Percentiles rank a stretch among this genome's conserved stretches.
These are phyloP conservation scores for Lactifluus hygrophoroides DNA, from an alignment of 768 basidiomycete species.

Conservation along the genomic window DNA sequence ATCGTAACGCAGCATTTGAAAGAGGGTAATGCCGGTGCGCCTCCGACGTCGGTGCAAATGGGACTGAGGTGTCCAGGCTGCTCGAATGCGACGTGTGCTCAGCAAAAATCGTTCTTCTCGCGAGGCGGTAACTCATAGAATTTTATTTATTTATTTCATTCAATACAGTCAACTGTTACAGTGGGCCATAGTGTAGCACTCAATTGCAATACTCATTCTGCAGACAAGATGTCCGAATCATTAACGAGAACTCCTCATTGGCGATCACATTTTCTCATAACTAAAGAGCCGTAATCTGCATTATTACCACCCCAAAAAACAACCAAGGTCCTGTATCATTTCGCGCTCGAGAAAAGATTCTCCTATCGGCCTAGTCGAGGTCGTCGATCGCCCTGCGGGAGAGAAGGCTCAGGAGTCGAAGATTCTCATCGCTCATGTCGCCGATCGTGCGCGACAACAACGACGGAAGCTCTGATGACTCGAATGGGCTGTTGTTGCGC, in stretches of 20 bases:
- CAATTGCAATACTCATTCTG: not conserved
- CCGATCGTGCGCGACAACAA: not conserved
- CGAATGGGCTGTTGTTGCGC: not conserved
- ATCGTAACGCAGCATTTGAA: constrained; percentile 74
- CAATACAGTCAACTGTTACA: not conserved
- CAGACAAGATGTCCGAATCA: not conserved
- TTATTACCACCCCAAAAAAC: no score
- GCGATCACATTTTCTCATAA: not conserved
- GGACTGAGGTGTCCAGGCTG: constrained; percentile 90
- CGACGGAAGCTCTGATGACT: not conserved
- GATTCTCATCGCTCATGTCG: not conserved
- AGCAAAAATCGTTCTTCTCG: constrained; percentile 86
- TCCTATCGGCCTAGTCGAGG: not conserved
- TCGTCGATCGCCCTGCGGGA: not conserved
- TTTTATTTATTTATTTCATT: not conserved
- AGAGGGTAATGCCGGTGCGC: constrained; percentile 48
- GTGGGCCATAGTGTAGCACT: not conserved
- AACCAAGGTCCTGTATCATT: not conserved
- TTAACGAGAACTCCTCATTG: not conserved
- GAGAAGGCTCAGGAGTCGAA: not conserved
- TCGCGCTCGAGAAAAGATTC: not conserved
- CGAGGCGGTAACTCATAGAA: constrained; percentile 47
- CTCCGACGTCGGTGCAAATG: constrained; percentile 71
- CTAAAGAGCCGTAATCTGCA: no score
- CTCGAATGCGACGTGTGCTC: constrained; percentile 76